Conservation (phyloP, 1,139 yeast genomes). For the Suhomyces anneliseae region DNA sequence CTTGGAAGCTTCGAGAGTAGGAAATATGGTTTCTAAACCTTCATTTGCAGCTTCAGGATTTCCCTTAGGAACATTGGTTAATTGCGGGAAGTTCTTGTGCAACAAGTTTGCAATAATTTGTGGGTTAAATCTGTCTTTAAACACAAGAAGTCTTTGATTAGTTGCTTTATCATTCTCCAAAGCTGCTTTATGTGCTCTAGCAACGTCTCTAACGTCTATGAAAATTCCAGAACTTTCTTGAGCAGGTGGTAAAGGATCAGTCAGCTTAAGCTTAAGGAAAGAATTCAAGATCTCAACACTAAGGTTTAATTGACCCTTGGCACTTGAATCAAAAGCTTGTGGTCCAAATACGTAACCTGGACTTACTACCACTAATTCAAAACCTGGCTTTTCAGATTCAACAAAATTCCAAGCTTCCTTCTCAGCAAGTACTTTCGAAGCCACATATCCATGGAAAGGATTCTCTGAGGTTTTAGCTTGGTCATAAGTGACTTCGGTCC, state of each 20-base stretch:
- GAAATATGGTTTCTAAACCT: neutral
- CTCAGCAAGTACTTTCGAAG: slow-evolving; percentile 42
- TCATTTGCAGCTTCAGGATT: slow-evolving; percentile 25
- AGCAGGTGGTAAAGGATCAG: slow-evolving; percentile 19
- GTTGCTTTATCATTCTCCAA: neutral
- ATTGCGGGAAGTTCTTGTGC: slow-evolving; percentile 10
- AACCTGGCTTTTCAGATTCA: slow-evolving; percentile 17
- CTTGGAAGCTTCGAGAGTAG: neutral
- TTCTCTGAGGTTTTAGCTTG: slow-evolving; percentile 20
- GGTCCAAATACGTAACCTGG: slow-evolving; percentile 31
- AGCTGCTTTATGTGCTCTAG: slow-evolving; percentile 36
- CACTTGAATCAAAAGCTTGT: slow-evolving; percentile 24
- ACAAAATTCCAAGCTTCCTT: slow-evolving; percentile 47
- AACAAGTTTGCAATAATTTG: slow-evolving; percentile 17
- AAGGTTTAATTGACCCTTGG: slow-evolving; percentile 18
- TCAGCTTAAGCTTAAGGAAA: slow-evolving; percentile 22
- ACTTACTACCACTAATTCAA: slow-evolving; percentile 16
- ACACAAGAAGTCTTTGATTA: slow-evolving; percentile 2
- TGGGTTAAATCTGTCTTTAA: slow-evolving; percentile 3
- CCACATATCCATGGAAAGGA: slow-evolving; percentile 30
- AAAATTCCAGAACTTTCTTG: slow-evolving; percentile 2
- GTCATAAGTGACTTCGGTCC: slow-evolving; percentile 42
- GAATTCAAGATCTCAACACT: slow-evolving; percentile 20
- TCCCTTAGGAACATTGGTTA: slow-evolving; percentile 25
- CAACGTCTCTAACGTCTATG: slow-evolving; percentile 16